phyloP scores from a whole-genome alignment of 2,329 filamentous ascomycete genomes.

The Fusarium miscanthi region DNA sequence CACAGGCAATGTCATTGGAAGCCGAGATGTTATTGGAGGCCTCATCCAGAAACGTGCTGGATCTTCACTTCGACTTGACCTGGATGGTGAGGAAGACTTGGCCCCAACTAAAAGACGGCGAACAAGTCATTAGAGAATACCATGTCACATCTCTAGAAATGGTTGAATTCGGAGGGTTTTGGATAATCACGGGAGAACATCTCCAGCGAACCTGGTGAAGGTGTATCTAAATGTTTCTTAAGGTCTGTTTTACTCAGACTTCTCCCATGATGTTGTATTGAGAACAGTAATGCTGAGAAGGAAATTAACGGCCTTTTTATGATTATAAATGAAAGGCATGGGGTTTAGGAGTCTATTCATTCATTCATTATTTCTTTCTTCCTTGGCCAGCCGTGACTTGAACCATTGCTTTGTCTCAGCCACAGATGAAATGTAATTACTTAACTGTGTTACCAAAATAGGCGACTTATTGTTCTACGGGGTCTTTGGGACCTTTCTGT shows the following conservation, averaged over 20 bases:
- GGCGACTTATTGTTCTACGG: not conserved
- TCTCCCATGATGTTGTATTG: not conserved
- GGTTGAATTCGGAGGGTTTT: not conserved
- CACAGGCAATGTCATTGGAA: constrained; percentile 57
- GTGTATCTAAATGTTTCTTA: constrained; percentile 1
- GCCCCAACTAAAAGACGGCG: constrained; percentile 42
- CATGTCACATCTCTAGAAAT: not conserved
- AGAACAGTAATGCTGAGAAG: not conserved
- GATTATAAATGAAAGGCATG: not conserved
- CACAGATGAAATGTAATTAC: not conserved
- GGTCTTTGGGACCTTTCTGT: not conserved
- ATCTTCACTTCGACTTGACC: constrained; percentile 28
- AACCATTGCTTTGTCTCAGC: not conserved
- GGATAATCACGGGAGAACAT: not conserved
- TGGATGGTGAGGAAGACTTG: constrained; percentile 28
- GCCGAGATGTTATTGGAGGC: constrained; percentile 44
- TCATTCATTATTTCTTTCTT: not conserved
- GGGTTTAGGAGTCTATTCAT: constrained; percentile 4
- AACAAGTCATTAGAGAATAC: constrained; percentile 21
- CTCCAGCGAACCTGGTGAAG: not conserved
- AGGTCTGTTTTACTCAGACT: not conserved
- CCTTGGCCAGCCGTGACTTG: not conserved
- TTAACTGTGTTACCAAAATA: not conserved
- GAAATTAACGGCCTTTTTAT: constrained; percentile 9
- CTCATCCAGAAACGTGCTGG: constrained; percentile 41